A percentile compares a stretch with the other conserved stretches of the same genome.
phyloP scores from a whole-genome alignment of 495 filamentous ascomycete species.

The Penicillium argentinense region DNA sequence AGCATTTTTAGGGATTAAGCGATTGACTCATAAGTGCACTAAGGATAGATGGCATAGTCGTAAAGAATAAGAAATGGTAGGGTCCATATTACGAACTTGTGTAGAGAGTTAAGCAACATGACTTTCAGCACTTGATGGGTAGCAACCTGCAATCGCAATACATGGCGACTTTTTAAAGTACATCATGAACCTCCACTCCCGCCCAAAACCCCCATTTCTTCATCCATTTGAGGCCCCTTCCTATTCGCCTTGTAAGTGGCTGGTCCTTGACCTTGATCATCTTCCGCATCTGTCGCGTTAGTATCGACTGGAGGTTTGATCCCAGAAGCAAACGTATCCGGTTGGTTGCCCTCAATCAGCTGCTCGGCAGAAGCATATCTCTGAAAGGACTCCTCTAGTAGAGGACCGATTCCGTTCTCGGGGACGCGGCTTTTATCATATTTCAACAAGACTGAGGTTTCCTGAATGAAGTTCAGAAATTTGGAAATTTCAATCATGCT shows the following conservation, averaged over 20 bases:
- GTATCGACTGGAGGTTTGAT: background rate
- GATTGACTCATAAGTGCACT: too few species aligned
- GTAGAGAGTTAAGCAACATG: too few species aligned
- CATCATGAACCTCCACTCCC: too few species aligned
- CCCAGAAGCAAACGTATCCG: background rate
- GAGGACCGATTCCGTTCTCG: background rate
- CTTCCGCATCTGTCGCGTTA: background rate
- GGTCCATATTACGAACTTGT: too few species aligned
- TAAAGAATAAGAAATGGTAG: too few species aligned
- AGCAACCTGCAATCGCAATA: too few species aligned
- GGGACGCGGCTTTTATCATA: background rate
- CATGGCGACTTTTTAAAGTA: too few species aligned
- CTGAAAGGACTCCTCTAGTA: background rate
- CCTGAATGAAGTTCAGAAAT: constrained; percentile 46
- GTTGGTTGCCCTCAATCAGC: background rate
- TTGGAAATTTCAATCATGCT: constrained; percentile 45
- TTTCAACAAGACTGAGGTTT: constrained; percentile 10
- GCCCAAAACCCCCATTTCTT: background rate
- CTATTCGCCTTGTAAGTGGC: background rate
- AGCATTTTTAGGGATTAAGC: too few species aligned
- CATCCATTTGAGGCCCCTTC: background rate
- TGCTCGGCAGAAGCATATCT: constrained; percentile 1
- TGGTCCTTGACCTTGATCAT: background rate
- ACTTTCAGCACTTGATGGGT: too few species aligned
- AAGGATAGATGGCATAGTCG: too few species aligned